These are phyloP conservation scores for Colletotrichum truncatum DNA, from an alignment of 2,329 filamentous ascomycete genomes.

Conservation along the genomic window DNA sequence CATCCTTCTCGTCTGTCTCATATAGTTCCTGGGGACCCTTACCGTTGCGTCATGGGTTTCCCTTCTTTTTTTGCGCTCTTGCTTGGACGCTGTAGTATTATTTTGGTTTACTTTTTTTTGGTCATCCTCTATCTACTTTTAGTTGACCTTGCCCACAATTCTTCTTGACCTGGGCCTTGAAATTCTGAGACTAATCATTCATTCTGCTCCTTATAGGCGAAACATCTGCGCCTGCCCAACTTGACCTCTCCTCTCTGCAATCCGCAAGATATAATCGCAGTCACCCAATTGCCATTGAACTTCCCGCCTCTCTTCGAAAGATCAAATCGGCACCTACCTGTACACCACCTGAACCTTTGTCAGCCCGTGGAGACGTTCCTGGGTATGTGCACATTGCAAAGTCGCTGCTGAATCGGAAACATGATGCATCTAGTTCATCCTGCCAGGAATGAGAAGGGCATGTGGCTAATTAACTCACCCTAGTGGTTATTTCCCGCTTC, in stretches of 20 bases:
- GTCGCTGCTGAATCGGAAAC: too few species aligned
- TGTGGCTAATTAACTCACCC: background rate
- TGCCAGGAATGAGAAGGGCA: too few species aligned
- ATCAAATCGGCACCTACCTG: slow-evolving; percentile 49
- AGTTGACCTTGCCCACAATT: background rate
- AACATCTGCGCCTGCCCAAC: background rate
- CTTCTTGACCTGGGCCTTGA: background rate
- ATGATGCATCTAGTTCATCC: too few species aligned
- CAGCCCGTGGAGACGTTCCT: slow-evolving; percentile 65
- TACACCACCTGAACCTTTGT: slow-evolving; percentile 60
- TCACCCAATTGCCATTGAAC: slow-evolving; percentile 63
- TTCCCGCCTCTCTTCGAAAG: slow-evolving; percentile 50
- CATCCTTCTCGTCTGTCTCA: slow-evolving; percentile 11
- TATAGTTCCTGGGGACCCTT: slow-evolving; percentile 16
- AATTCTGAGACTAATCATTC: slow-evolving; percentile 4
- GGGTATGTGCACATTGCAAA: slow-evolving; percentile 65
- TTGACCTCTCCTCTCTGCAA: slow-evolving; percentile 18
- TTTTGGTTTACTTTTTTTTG: slow-evolving; percentile 30
- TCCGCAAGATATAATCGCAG: slow-evolving; percentile 38
- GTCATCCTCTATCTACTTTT: slow-evolving; percentile 18
- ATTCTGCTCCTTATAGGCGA: slow-evolving; percentile 30
- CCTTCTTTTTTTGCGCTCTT: slow-evolving; percentile 32
- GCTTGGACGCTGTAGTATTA: slow-evolving; percentile 1
- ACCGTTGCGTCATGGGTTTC: slow-evolving; percentile 29
- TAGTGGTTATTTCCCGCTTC: slow-evolving; percentile 69